These are phyloP conservation scores for Fusarium veterinarium DNA, from an alignment of 2,329 filamentous ascomycete genomes.

Conservation along the genomic window DNA sequence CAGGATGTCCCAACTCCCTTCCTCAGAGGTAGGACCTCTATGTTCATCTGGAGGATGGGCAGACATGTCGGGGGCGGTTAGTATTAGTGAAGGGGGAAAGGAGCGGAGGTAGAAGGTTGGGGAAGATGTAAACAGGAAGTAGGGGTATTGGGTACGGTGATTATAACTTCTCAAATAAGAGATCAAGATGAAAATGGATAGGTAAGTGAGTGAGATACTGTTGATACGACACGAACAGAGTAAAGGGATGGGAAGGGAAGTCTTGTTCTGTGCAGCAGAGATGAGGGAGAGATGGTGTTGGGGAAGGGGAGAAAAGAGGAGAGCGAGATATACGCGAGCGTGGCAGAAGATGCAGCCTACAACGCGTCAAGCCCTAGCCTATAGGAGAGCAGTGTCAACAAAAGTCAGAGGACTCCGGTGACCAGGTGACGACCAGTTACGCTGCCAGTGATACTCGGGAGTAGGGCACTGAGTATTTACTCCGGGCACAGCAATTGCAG, in stretches of 20 bases:
- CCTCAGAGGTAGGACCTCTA: background rate
- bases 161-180: background rate
- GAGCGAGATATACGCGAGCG: background rate
- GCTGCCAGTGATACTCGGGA: background rate
- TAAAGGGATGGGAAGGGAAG: accelerated
- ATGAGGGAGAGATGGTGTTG: background rate
- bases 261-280: background rate
- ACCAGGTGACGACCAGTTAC: background rate
- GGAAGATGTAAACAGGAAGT: accelerated
- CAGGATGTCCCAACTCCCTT: background rate
- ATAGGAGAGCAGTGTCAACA: background rate
- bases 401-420: background rate
- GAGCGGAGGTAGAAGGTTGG: accelerated
- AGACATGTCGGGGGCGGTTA: background rate
- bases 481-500: background rate
- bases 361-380: background rate
- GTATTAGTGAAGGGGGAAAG: accelerated
- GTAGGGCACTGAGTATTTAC: background rate
- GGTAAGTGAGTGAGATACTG: too few relatives aligned
- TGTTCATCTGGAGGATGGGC: background rate
- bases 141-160: background rate
- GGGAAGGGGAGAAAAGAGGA: background rate
- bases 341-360: background rate
- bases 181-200: background rate
- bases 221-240: background rate